A percentile compares a stretch with the other conserved stretches of the same genome.
Conservation (phyloP, 2,329 filamentous ascomycete genomes). For the Phaeosphaeria sp. region DNA sequence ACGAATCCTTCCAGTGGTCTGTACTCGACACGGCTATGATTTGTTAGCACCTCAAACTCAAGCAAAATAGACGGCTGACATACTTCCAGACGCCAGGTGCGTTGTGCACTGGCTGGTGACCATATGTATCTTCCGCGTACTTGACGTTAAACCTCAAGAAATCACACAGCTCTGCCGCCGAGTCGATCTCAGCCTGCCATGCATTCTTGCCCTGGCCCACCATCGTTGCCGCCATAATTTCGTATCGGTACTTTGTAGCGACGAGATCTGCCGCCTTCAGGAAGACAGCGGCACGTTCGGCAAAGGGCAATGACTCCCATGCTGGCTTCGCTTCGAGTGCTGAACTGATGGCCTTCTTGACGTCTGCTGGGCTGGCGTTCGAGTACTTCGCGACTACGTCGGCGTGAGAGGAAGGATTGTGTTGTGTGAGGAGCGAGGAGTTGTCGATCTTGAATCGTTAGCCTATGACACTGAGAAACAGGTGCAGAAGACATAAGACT, state of each 20-base stretch:
- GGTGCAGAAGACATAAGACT: too few relatives aligned
- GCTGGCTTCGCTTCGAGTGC: constrained; percentile 84
- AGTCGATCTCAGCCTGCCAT: constrained; percentile 99
- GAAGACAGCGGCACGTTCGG: constrained; percentile 90
- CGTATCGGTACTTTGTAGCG: constrained; percentile 90
- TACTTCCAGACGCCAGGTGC: constrained; percentile 85
- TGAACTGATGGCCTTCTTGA: constrained; percentile 79
- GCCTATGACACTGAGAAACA: neutral
- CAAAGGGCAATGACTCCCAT: constrained; percentile 88
- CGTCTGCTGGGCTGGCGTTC: constrained; percentile 77
- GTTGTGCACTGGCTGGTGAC: constrained; percentile 85
- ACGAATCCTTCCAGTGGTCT: constrained; percentile 93
- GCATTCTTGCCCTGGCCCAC: constrained; percentile 97
- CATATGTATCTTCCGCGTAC: constrained; percentile 90
- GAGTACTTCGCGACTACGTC: constrained; percentile 83
- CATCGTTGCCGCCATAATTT: constrained; percentile 96
- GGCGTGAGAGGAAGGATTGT: constrained; percentile 82
- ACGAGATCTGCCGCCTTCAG: constrained; percentile 95
- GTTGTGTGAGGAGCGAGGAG: constrained; percentile 71
- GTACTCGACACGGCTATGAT: constrained; percentile 75
- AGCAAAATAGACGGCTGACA: constrained; percentile 17
- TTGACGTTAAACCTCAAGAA: constrained; percentile 94
- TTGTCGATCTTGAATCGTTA: constrained; percentile 65
- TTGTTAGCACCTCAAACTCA: constrained; percentile 21
- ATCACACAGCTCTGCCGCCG: constrained; percentile 89